Percentiles rank a stretch among this genome's conserved stretches.
Evolutionary conservation across 768 basidiomycete species (phyloP).

Genomic region (Hortiboletus flavorubellus): DNA sequence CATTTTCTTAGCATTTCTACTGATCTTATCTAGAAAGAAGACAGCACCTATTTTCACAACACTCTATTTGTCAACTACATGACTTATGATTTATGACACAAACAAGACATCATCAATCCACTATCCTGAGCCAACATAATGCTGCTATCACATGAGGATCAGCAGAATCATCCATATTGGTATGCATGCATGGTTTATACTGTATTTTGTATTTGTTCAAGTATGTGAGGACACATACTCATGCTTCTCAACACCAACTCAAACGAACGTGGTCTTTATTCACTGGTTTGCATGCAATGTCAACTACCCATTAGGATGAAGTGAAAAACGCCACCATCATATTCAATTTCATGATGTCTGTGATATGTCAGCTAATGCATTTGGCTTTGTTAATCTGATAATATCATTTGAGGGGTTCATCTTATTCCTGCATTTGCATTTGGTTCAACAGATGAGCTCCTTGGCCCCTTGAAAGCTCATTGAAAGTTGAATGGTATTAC

Average conservation of each 20-base stretch:
- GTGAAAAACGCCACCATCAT: constrained; percentile 29
- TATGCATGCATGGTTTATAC: constrained; percentile 27
- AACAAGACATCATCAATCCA: too few relatives aligned
- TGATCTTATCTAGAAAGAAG: too few relatives aligned
- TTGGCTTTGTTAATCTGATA: constrained; percentile 45
- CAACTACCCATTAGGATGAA: too few relatives aligned
- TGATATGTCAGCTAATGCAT: constrained; percentile 18
- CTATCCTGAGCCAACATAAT: constrained; percentile 12
- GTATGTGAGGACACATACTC: too few relatives aligned
- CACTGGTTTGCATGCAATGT: constrained; percentile 33
- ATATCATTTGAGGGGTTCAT: constrained; percentile 38
- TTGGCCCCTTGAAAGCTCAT: too few relatives aligned
- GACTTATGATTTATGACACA: too few relatives aligned
- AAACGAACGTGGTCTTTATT: constrained; percentile 42
- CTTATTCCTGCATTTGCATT: constrained; percentile 39
- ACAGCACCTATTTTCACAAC: too few relatives aligned
- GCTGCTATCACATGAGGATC: constrained; percentile 24
- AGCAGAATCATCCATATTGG: constrained; percentile 34
- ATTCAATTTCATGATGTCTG: constrained; percentile 36
- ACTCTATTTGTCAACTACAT: too few relatives aligned
- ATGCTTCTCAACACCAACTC: neutral
- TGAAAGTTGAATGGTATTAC: too few relatives aligned
- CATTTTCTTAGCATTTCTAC: too few relatives aligned
- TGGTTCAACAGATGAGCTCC: too few relatives aligned
- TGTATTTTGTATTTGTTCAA: neutral